Conservation (phyloP, 208 protist genomes). For the Spongospora subterranea region DNA sequence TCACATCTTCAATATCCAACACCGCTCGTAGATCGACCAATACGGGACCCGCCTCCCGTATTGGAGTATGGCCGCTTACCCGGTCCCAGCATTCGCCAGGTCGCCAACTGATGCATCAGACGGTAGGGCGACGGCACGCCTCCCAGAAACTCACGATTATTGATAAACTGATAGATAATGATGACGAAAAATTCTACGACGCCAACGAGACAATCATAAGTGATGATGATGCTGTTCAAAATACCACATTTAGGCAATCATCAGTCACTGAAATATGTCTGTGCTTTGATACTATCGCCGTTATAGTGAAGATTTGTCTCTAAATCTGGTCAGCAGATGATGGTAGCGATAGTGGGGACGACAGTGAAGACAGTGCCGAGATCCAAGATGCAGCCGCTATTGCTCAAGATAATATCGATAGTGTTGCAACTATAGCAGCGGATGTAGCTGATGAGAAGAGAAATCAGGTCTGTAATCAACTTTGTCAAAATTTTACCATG, state of each 20-base stretch:
- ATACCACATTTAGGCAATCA: not conserved
- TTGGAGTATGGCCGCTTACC: too few relatives aligned
- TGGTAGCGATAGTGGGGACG: not conserved
- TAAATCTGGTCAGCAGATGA: not conserved
- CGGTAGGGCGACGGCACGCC: not conserved
- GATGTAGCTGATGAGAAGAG: slow-evolving; percentile 29
- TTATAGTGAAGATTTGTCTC: not conserved
- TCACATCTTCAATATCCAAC: too few relatives aligned
- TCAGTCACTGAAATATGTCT: not conserved
- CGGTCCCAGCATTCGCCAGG: not conserved
- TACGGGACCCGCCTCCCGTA: too few relatives aligned
- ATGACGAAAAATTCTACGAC: not conserved
- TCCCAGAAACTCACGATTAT: not conserved
- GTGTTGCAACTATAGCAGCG: not conserved
- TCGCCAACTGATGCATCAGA: not conserved
- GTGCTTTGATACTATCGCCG: too few relatives aligned
- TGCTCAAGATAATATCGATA: not conserved
- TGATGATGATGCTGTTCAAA: not conserved
- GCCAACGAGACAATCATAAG: not conserved
- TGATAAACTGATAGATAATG: not conserved
- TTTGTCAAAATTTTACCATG: not conserved
- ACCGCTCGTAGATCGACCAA: too few relatives aligned
- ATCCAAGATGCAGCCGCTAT: not conserved
- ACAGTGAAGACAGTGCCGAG: not conserved
- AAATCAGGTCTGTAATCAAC: not conserved